Percentiles rank a stretch among this genome's conserved stretches.
phyloP scores from a whole-genome alignment of 768 basidiomycete species.

The Amanita molliuscula region DNA sequence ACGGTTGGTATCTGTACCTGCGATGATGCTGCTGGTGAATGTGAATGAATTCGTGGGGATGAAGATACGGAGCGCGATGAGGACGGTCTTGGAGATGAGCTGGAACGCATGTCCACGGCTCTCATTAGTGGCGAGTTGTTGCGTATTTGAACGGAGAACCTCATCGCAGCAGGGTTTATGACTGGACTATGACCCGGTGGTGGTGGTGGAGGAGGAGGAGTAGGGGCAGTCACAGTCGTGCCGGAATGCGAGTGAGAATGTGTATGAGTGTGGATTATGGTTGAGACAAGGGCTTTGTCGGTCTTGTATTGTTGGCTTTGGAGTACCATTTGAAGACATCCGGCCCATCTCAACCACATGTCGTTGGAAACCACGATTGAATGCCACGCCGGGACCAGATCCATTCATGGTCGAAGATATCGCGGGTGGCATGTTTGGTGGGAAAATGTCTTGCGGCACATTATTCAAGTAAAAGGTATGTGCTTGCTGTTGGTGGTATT shows the following conservation, averaged over 20 bases:
- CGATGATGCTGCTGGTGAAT: neutral
- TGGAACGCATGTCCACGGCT: slow-evolving; percentile 11
- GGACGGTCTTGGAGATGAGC: slow-evolving; percentile 15
- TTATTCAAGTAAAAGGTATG: slow-evolving; percentile 12
- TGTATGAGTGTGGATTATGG: slow-evolving; percentile 16
- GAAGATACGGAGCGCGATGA: slow-evolving; percentile 1
- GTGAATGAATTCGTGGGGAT: slow-evolving; percentile 1
- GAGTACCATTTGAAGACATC: slow-evolving; percentile 24
- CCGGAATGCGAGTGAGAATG: slow-evolving; percentile 40
- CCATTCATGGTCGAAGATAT: slow-evolving; percentile 26
- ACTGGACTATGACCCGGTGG: slow-evolving; percentile 9
- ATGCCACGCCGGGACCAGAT: slow-evolving; percentile 10
- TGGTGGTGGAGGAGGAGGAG: too few relatives aligned
- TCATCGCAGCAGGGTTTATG: slow-evolving; percentile 15
- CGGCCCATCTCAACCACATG: neutral
- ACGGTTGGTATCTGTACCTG: neutral
- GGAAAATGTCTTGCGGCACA: slow-evolving; percentile 33
- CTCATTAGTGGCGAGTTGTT: slow-evolving; percentile 8
- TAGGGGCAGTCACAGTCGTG: slow-evolving; percentile 36
- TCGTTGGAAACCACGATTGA: slow-evolving; percentile 1
- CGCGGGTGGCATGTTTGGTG: slow-evolving; percentile 28
- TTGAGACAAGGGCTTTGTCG: slow-evolving; percentile 3
- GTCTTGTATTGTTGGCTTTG: slow-evolving; percentile 23
- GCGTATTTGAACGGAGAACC: slow-evolving; percentile 10
- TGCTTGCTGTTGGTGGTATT: slow-evolving; percentile 18